Base-by-base conservation (phyloP, 2,329 filamentous ascomycete genomes). In the Penicillium sp. region DNA sequence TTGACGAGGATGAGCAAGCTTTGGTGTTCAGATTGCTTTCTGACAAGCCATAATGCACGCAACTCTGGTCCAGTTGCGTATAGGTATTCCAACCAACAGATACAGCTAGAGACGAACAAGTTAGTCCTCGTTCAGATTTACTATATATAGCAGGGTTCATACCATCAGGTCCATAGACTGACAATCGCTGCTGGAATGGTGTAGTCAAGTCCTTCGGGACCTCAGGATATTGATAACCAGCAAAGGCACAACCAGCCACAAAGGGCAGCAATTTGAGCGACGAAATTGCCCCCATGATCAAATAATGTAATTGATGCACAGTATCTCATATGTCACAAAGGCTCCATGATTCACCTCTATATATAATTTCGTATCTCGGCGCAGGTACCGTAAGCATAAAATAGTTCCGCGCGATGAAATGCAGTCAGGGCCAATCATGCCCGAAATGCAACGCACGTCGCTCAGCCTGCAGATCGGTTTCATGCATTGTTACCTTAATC, bases 61-160 rank as follows among this genome's bases (percentile, higher is more conserved):
- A 85, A 13, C 78, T 68, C 37, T 76, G 63, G 55, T 63, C 66
- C 14, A 81, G 63, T 58, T 79, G 62, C 54, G 75, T 58, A 62
- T 83, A 85, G 0, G 82, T 85, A 63, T 84, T 84, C 82, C 82
- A 85, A 1, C 78, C 81, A 35, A 85, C 71, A 0, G 79, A 79
- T 7, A 84, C 74, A 34, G 78, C 81, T 83, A 51, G 1, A 14
- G 2, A 1, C 18, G 6, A 14, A 35, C 52, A 20, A 61, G 53
- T 44, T 16, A 40, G 4, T 10, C 11, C 14, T 34, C 16, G 2
- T n/a, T 20, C 4, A 20, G 20, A 1, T 5, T 13, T 3, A n/a
- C 13, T 24, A 46, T 34, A n/a, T 34, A 9, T 22, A n/a, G 50
- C 22, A 31, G 29, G 11, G 2, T 22, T 59, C 75, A 69, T 61